Conservation (phyloP, 2,329 filamentous ascomycete species). For the Corinectria fuckeliana region DNA sequence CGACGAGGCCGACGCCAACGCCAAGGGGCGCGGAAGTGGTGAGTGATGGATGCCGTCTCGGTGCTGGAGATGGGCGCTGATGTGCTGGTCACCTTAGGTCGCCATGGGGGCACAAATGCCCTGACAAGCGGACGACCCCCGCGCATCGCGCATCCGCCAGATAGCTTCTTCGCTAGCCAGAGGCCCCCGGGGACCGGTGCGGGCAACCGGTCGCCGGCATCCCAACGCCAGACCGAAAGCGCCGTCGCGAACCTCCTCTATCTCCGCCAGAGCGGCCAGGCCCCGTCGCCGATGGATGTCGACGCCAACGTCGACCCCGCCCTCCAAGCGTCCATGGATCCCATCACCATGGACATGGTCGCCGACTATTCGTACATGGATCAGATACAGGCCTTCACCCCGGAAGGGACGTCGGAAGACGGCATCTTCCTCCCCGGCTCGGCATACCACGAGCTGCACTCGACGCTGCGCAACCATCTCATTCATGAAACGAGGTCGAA, state of each 20-base stretch:
- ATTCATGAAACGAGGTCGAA: constrained; percentile 52
- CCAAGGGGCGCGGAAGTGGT: constrained; percentile 3
- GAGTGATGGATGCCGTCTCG: constrained; percentile 3
- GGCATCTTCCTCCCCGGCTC: constrained; percentile 56
- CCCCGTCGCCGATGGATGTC: neutral
- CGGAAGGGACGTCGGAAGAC: constrained; percentile 43
- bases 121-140: neutral
- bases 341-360: constrained; percentile 23
- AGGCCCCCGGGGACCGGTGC: constrained; percentile 1
- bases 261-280: constrained; percentile 42
- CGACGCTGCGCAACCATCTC: constrained; percentile 51
- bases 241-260: constrained; percentile 46
- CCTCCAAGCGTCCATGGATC: constrained; percentile 28
- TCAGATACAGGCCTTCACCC: constrained; percentile 40
- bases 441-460: constrained; percentile 54
- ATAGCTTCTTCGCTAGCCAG: constrained; percentile 15
- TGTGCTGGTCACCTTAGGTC: neutral
- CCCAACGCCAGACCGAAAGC: constrained; percentile 42
- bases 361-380: constrained; percentile 37
- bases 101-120: neutral
- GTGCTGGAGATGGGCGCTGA: neutral
- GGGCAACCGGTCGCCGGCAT: constrained; percentile 27
- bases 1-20: constrained; percentile 7
- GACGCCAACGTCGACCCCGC: constrained; percentile 29
- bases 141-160: neutral